Conservation (phyloP, 2,329 filamentous ascomycete species). For the Proliferodiscus dingleyae region DNA sequence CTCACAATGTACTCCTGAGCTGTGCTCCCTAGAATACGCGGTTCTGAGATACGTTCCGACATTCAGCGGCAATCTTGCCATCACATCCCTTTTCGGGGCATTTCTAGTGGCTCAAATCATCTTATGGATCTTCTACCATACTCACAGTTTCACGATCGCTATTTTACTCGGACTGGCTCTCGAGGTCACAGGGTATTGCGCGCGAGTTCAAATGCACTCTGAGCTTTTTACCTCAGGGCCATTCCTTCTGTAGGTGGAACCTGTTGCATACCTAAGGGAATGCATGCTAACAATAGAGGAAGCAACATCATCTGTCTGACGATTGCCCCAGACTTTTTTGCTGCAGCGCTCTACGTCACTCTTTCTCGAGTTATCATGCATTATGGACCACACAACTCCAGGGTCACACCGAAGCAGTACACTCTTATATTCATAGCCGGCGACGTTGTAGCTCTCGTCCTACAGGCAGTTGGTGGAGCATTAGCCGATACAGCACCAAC, state of each 20-base stretch:
- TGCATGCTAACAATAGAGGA: background rate
- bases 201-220: slow-evolving; percentile 30
- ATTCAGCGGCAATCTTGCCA: slow-evolving; percentile 29
- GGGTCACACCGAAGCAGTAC: slow-evolving; percentile 43
- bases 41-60: slow-evolving; percentile 16
- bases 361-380: slow-evolving; percentile 49
- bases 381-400: slow-evolving; percentile 44
- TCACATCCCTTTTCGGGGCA: slow-evolving; percentile 15
- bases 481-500: slow-evolving; percentile 44
- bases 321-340: slow-evolving; percentile 43
- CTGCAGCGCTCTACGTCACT: slow-evolving; percentile 57
- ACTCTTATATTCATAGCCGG: slow-evolving; percentile 42
- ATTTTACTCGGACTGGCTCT: slow-evolving; percentile 48
- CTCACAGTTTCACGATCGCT: slow-evolving; percentile 51
- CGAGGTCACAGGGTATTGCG: slow-evolving; percentile 54
- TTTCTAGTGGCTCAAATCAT: slow-evolving; percentile 19
- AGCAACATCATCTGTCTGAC: slow-evolving; percentile 48
- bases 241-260: slow-evolving; percentile 20
- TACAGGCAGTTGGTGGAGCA: slow-evolving; percentile 54
- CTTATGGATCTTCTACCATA: slow-evolving; percentile 39
- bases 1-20: slow-evolving; percentile 11
- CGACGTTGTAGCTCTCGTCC: slow-evolving; percentile 51
- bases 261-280: background rate
- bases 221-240: slow-evolving; percentile 17
- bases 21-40: slow-evolving; percentile 16